Conservation (phyloP, 495 filamentous ascomycete species). For the Hyaloscypha variabilis region DNA sequence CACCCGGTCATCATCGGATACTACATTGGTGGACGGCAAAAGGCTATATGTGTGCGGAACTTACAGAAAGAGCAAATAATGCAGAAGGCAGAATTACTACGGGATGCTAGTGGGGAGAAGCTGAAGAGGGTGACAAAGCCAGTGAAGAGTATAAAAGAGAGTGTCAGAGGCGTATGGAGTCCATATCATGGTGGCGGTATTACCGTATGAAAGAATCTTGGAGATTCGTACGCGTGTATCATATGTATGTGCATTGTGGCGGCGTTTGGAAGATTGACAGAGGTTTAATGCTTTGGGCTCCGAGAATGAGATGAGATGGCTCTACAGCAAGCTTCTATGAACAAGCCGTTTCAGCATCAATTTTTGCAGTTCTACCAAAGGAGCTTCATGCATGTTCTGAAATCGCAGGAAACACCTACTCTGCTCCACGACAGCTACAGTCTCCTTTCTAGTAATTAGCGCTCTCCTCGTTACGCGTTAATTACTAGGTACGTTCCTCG, state of each 20-base stretch:
- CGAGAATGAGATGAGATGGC: not conserved
- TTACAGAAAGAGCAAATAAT: slow-evolving; percentile 78
- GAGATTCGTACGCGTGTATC: slow-evolving; percentile 5
- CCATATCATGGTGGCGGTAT: slow-evolving; percentile 74
- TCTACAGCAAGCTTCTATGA: not conserved
- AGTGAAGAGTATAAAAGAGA: slow-evolving; percentile 83
- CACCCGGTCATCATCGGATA: slow-evolving; percentile 86
- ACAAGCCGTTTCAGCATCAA: not conserved
- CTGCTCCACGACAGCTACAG: no score
- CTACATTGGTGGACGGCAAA: slow-evolving; percentile 88
- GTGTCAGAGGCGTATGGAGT: slow-evolving; percentile 93
- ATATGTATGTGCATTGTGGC: slow-evolving; percentile 20
- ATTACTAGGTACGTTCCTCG: not conserved
- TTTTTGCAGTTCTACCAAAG: no score
- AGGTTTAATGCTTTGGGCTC: not conserved
- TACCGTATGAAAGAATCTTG: slow-evolving; percentile 21
- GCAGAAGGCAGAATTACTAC: slow-evolving; percentile 77
- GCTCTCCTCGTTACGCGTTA: no score
- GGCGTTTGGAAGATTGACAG: slow-evolving; percentile 21
- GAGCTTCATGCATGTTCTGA: no score
- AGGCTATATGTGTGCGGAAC: slow-evolving; percentile 87
- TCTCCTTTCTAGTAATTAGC: no score
- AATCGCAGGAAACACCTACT: no score
- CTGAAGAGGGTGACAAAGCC: slow-evolving; percentile 77
- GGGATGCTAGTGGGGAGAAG: slow-evolving; percentile 88